Percentiles rank a stretch among this genome's conserved stretches.
Conservation (phyloP, 768 basidiomycete species). For the Heimioporus sp. region DNA sequence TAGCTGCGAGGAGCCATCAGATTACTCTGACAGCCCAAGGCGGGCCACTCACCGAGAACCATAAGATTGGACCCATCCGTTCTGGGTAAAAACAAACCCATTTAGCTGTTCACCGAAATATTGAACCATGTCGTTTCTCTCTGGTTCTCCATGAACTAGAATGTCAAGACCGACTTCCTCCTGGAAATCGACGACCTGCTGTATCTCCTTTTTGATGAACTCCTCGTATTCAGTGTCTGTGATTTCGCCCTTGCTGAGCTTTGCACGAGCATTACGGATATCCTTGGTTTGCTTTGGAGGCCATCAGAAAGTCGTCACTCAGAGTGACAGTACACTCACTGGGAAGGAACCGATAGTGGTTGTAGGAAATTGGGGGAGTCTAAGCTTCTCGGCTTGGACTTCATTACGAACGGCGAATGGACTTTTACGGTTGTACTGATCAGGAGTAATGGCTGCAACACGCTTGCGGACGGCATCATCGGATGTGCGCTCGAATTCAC, state of each 20-base stretch:
- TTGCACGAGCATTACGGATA: conserved; percentile 95
- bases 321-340: conserved; percentile 36
- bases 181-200: conserved; percentile 93
- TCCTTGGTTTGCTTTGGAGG: conserved; percentile 89
- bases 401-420: conserved; percentile 86
- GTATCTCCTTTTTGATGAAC: conserved; percentile 98
- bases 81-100: conserved; percentile 98
- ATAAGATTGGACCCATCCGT: conserved; percentile 99
- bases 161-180: conserved; percentile 95
- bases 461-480: conserved; percentile 95
- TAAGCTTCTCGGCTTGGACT: conserved; percentile 83
- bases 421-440: conserved; percentile 83
- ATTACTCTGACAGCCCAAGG: conserved; percentile 4
- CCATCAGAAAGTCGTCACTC: conserved; percentile 5
- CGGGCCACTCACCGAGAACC: conserved; percentile 76
- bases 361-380: conserved; percentile 96
- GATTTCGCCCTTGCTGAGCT: conserved; percentile 89
- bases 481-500: conserved; percentile 90
- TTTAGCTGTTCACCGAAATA: conserved; percentile 97
- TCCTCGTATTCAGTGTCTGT: conserved; percentile 86
- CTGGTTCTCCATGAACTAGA: conserved; percentile 97
- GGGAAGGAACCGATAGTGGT: conserved; percentile 99
- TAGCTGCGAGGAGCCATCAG: conserved; percentile 49
- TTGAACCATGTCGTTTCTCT: conserved; percentile 99
- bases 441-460: conserved; percentile 85